Conservation (phyloP, 192 early-diverging fungal genomes). For the Haplosporangium gracile region DNA sequence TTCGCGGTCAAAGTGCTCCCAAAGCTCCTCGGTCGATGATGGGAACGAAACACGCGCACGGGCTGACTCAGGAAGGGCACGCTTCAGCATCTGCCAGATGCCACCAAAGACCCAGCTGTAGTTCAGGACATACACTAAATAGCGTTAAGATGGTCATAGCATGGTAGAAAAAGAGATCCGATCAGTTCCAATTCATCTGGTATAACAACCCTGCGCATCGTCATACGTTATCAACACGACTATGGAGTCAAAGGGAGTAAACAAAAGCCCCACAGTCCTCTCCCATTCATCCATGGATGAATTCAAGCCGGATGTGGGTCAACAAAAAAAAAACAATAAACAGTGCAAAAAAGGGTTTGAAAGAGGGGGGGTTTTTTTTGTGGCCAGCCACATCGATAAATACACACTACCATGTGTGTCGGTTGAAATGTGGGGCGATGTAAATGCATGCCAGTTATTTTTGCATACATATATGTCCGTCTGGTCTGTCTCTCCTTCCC, state of each 20-base stretch:
- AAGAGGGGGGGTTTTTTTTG: background rate
- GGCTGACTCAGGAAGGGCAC: constrained; percentile 50
- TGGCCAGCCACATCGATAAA: background rate
- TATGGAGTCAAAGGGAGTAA: background rate
- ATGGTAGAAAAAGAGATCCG: background rate
- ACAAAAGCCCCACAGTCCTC: background rate
- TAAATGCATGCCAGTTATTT: constrained; percentile 1
- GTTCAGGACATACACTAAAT: constrained; percentile 50
- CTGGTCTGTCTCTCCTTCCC: background rate
- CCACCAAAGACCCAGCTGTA: constrained; percentile 58
- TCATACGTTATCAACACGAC: background rate
- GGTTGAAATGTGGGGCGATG: background rate
- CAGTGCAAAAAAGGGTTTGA: background rate
- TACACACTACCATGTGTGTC: background rate
- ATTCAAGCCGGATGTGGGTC: background rate
- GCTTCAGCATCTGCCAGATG: constrained; percentile 56
- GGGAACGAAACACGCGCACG: constrained; percentile 54
- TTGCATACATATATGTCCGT: background rate
- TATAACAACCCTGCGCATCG: constrained; percentile 34
- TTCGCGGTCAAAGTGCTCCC: constrained; percentile 46
- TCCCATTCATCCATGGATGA: background rate
- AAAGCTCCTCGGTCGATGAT: constrained; percentile 40
- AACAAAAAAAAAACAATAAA: background rate
- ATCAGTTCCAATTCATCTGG: constrained; percentile 15
- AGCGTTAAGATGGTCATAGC: background rate